Percentiles rank a stretch among this genome's conserved stretches.
Evolutionary conservation across 2,329 filamentous ascomycete species (phyloP).

Genomic region (Curvularia eragrostidis): DNA sequence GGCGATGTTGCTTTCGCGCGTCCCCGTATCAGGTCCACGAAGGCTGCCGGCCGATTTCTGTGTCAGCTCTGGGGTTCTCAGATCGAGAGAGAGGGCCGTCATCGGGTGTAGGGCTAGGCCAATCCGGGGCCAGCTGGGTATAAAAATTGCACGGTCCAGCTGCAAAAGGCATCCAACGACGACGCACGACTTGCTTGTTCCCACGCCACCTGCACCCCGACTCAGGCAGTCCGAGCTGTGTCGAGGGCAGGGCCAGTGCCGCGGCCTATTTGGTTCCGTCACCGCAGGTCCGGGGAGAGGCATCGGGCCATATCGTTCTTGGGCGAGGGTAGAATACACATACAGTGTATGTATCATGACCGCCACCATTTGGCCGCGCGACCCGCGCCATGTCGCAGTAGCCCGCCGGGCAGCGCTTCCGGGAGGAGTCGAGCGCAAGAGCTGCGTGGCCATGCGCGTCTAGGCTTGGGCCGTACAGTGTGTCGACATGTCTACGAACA

Average conservation of each 20-base stretch:
- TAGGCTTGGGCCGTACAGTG: background rate
- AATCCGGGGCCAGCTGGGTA: slow-evolving; percentile 14
- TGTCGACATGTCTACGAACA: slow-evolving; percentile 12
- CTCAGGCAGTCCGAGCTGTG: slow-evolving; percentile 7
- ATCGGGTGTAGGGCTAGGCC: slow-evolving; percentile 22
- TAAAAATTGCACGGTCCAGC: slow-evolving; percentile 16
- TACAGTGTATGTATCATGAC: too few relatives aligned
- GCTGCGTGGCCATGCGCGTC: slow-evolving; percentile 11
- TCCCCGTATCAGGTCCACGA: slow-evolving; percentile 19
- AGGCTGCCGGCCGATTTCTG: slow-evolving; percentile 28
- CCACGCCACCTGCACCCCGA: slow-evolving; percentile 10
- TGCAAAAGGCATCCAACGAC: slow-evolving; percentile 8
- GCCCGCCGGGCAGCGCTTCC: too few relatives aligned
- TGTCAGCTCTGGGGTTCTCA: slow-evolving; percentile 24
- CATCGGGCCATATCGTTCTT: background rate
- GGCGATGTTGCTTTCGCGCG: slow-evolving; percentile 33
- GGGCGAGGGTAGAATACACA: too few relatives aligned
- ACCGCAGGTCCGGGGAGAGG: slow-evolving; percentile 3
- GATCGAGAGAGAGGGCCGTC: slow-evolving; percentile 29
- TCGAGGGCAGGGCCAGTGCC: slow-evolving; percentile 5
- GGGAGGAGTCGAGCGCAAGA: background rate
- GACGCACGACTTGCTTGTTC: slow-evolving; percentile 16
- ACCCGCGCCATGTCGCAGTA: background rate
- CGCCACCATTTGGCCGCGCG: background rate
- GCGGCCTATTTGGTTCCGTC: background rate